phyloP scores from a whole-genome alignment of 371 early-diverging fungal species.

The Chytridiales sp. region DNA sequence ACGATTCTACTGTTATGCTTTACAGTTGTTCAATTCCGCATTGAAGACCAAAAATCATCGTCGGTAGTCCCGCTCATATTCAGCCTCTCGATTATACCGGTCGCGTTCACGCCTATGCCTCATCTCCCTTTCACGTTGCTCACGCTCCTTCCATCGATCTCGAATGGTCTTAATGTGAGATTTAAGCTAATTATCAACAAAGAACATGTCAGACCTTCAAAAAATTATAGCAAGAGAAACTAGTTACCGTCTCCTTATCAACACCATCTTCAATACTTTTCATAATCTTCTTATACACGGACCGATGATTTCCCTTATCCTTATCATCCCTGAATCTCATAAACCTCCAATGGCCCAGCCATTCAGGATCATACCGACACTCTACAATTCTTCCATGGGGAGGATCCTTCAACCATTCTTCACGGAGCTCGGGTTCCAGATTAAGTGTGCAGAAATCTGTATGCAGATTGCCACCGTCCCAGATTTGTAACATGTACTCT shows the following conservation, averaged over 20 bases:
- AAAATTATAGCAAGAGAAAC: not conserved
- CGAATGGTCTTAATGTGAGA: conserved; percentile 55
- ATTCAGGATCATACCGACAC: conserved; percentile 40
- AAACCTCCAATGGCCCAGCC: conserved; percentile 45
- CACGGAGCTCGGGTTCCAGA: conserved; percentile 45
- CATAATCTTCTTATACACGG: conserved; percentile 24
- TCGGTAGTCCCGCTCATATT: too few relatives aligned
- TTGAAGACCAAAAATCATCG: too few relatives aligned
- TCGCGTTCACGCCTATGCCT: too few relatives aligned
- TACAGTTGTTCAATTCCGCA: too few relatives aligned
- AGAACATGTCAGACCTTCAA: not conserved
- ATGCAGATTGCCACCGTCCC: conserved; percentile 26
- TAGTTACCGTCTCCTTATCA: conserved; percentile 24
- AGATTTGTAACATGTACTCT: conserved; percentile 14
- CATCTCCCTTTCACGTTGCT: conserved; percentile 14
- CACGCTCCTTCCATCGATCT: conserved; percentile 64
- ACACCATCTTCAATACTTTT: conserved; percentile 28
- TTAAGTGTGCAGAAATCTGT: conserved; percentile 21
- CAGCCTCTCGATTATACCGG: too few relatives aligned
- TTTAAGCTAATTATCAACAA: conserved; percentile 37
- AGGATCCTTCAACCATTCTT: conserved; percentile 57
- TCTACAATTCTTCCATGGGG: conserved; percentile 63
- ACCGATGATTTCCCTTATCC: conserved; percentile 36
- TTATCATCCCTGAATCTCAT: conserved; percentile 42
- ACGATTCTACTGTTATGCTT: too few relatives aligned